Evolutionary conservation across 495 filamentous ascomycete species (phyloP).

Genomic region (Penicillium samsonianum): DNA sequence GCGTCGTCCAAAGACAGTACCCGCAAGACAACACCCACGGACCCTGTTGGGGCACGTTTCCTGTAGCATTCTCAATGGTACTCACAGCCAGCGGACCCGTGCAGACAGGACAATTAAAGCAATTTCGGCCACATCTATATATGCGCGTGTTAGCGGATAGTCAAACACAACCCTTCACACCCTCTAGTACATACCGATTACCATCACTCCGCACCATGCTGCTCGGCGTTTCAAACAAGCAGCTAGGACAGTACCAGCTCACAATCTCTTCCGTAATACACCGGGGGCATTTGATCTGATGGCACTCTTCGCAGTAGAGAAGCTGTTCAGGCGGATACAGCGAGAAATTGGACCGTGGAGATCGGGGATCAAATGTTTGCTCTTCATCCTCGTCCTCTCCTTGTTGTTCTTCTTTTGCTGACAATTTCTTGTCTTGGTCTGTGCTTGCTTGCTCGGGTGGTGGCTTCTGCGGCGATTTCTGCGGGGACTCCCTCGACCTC

Average conservation of each 20-base stretch:
- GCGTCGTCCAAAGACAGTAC: constrained; percentile 89
- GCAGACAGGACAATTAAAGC: constrained; percentile 91
- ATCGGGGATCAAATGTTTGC: constrained; percentile 80
- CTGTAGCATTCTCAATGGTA: constrained; percentile 56
- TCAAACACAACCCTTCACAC: background rate
- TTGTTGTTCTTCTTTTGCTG: constrained; percentile 12
- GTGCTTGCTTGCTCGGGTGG: constrained; percentile 35
- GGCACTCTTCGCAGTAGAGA: constrained; percentile 94
- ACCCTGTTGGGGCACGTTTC: constrained; percentile 47
- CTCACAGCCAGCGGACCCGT: constrained; percentile 76
- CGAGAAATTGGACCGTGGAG: constrained; percentile 80
- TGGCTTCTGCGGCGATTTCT: constrained; percentile 39
- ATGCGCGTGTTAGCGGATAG: constrained; percentile 17
- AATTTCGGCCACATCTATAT: constrained; percentile 84
- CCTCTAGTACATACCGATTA: constrained; percentile 67
- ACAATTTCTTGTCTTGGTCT: constrained; percentile 26
- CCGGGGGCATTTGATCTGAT: constrained; percentile 88
- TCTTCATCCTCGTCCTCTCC: constrained; percentile 70
- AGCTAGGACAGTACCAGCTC: constrained; percentile 93
- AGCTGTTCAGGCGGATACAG: constrained; percentile 93
- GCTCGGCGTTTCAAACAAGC: constrained; percentile 91
- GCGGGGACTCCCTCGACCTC: constrained; percentile 42
- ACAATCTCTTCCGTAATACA: constrained; percentile 92
- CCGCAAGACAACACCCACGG: constrained; percentile 81
- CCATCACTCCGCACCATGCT: constrained; percentile 88